These are phyloP conservation scores for Cystobasidium pallidum DNA, from an alignment of 1,284 basidiomycete species.

Conservation along the genomic window DNA sequence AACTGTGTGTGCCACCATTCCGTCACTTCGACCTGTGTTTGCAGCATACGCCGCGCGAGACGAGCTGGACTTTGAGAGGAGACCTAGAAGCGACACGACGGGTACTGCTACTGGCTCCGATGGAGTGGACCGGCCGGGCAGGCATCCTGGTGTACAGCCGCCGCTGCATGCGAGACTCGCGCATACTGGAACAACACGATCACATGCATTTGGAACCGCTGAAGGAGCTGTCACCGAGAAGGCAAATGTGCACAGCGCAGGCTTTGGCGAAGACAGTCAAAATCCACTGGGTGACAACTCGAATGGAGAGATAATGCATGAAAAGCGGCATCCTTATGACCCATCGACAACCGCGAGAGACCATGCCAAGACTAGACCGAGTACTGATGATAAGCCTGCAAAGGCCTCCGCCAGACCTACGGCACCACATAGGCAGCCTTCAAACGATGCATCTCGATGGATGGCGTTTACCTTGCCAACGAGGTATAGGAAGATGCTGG, in stretches of 20 bases:
- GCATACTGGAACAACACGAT: slow-evolving; percentile 19
- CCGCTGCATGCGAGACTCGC: slow-evolving; percentile 22
- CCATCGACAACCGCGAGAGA: neutral
- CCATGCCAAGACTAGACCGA: slow-evolving; percentile 7
- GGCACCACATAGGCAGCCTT: neutral
- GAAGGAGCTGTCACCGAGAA: neutral
- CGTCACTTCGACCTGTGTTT: neutral
- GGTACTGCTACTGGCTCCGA: slow-evolving; percentile 26
- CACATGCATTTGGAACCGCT: slow-evolving; percentile 3
- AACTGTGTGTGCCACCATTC: neutral
- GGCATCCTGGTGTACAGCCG: slow-evolving; percentile 37
- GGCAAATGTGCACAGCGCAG: neutral
- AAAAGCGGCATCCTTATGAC: neutral
- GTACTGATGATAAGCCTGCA: neutral
- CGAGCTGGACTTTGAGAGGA: slow-evolving; percentile 42
- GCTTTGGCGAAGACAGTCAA: neutral
- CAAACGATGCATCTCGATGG: slow-evolving; percentile 42
- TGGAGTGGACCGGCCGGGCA: slow-evolving; percentile 3
- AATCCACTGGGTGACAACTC: neutral
- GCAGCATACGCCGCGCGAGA: slow-evolving; percentile 43
- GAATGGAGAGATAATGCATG: neutral
- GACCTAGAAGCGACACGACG: slow-evolving; percentile 38
- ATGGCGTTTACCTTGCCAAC: slow-evolving; percentile 37
- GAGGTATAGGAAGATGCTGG: slow-evolving; percentile 35
- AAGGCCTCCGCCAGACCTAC: neutral